Evolutionary conservation across 345 rosid genomes (phyloP), one percentile per base, ranked within the genome.

Genomic region (Citrus unshiu): DNA sequence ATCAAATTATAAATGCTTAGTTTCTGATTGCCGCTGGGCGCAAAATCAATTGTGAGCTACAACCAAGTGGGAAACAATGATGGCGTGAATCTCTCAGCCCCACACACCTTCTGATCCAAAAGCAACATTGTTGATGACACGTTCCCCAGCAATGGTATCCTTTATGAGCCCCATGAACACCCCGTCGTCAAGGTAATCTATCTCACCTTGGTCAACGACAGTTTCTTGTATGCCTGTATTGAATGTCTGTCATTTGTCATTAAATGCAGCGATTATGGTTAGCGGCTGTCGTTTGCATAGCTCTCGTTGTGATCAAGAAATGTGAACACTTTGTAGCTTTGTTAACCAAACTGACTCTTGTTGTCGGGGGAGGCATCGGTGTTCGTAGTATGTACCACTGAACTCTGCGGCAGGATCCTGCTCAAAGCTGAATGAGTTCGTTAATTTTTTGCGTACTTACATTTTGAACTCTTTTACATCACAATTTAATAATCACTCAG

Each of bases 41-140:
- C 99, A 97, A 22, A 96, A 43, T 91, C 99, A 24, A 94, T 94
- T 30, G 99, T 93, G 78, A 96, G 98, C 82, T 93, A 96, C 89
- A 96, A 96, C 81, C 97, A 96, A 79, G 1, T 40, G 46, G 46
- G 16, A 43, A 43, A 43, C 49, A 12, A 43, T 43, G 49, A 43
- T 43, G 49, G 49, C 4, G 2, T 43, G 49, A 43, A 43, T 43
- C 49, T 9, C 16, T 10, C 49, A 12, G 4, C 0, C 16, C 4
- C 1, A 9, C 14, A 43, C 0, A 12, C 16, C 14, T 43, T 43
- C 16, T 9, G 13, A 3, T 3, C 49, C 49, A 43, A 43, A 43
- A 43, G 16, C 16, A 43, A 12, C 7, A 9, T 43, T 43, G 49
- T 43, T 43, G 4, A 3, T 12, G 49, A 43, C 49, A 43, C 0